Conservation (phyloP, 2,329 filamentous ascomycete genomes). For the Ceratocystis ficicola region DNA sequence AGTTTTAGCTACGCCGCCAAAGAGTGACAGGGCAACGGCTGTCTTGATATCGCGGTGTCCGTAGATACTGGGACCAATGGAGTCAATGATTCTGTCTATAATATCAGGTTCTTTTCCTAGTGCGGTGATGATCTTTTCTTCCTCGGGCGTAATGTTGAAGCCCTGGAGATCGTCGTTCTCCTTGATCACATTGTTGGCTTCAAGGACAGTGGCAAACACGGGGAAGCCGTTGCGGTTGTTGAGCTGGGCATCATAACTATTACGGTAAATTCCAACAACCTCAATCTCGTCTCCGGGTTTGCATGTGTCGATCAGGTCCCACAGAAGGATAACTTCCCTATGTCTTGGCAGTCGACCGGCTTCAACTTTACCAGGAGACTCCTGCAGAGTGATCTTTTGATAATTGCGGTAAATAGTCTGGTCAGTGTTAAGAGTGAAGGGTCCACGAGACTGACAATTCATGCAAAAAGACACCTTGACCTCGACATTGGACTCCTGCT, state of each 20-base stretch:
- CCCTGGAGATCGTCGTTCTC: constrained; percentile 94
- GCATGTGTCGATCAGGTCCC: constrained; percentile 90
- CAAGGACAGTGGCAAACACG: constrained; percentile 92
- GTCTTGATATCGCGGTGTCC: constrained; percentile 96
- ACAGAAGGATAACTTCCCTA: constrained; percentile 87
- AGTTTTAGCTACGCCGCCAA: constrained; percentile 85
- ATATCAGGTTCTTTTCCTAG: constrained; percentile 85
- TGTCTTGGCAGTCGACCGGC: constrained; percentile 87
- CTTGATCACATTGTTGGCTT: constrained; percentile 95
- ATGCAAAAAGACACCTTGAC: constrained; percentile 96
- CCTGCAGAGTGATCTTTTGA: constrained; percentile 92
- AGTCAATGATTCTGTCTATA: constrained; percentile 81
- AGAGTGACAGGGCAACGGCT: constrained; percentile 82
- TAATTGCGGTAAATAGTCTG: constrained; percentile 98
- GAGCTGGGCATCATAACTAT: constrained; percentile 93
- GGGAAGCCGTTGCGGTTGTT: constrained; percentile 99
- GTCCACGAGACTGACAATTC: constrained; percentile 87
- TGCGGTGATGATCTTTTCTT: constrained; percentile 79
- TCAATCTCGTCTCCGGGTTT: constrained; percentile 98
- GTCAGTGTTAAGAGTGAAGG: constrained; percentile 90
- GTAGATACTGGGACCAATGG: constrained; percentile 94
- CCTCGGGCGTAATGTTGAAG: constrained; percentile 88
- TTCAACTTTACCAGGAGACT: constrained; percentile 92
- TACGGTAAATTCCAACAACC: constrained; percentile 90
- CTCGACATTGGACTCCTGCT: constrained; percentile 92